Percentiles rank a stretch among this genome's conserved stretches.
Evolutionary conservation across 306 rosid species (phyloP).

Genomic region (apple (Malus domestica)): DNA sequence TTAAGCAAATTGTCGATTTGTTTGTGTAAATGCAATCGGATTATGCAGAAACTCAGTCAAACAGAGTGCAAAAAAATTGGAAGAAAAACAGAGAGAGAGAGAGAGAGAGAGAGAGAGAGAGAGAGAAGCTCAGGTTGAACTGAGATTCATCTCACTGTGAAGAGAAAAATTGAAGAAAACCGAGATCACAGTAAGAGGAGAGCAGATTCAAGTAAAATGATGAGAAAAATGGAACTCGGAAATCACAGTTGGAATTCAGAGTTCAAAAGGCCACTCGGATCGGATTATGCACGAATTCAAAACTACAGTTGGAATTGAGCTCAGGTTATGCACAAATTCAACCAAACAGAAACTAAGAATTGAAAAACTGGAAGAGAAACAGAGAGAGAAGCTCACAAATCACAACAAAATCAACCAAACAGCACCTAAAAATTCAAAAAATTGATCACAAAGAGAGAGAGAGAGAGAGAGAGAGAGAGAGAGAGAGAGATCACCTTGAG

Average conservation of each 20-base stretch:
- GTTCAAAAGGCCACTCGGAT: background rate
- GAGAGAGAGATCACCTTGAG: slow-evolving; percentile 33
- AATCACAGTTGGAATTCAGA: background rate
- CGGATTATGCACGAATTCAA: background rate
- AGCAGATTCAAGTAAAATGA: background rate
- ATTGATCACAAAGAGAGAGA: background rate
- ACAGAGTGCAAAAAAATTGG: background rate
- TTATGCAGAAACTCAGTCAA: no score
- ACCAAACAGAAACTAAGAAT: background rate
- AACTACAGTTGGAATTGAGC: background rate
- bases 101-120: background rate
- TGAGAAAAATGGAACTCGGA: background rate
- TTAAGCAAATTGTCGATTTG: background rate
- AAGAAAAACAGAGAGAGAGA: background rate
- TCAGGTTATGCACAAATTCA: background rate
- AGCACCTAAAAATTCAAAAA: background rate
- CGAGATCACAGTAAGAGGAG: background rate
- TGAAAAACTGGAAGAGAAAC: background rate
- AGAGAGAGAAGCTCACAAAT: background rate
- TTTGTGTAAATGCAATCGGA: background rate
- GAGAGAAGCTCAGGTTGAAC: background rate
- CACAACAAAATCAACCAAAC: background rate
- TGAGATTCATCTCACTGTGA: background rate
- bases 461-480: background rate
- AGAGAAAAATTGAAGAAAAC: background rate